phyloP scores from a whole-genome alignment of 208 protist species.

The Leptomonas seymouri region DNA sequence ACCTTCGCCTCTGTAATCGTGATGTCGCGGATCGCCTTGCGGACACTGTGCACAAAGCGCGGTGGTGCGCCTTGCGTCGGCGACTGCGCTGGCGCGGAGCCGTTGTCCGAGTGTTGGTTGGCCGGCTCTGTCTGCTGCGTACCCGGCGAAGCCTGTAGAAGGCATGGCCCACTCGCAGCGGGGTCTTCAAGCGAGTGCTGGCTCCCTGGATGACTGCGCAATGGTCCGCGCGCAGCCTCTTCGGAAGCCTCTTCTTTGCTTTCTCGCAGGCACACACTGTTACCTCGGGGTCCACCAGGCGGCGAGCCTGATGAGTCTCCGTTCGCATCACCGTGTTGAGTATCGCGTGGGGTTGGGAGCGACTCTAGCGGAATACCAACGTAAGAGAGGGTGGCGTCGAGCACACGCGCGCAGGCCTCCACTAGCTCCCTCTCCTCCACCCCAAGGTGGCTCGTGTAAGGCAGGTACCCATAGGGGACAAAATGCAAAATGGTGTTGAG shows the following conservation, averaged over 20 bases:
- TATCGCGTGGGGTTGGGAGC: background rate
- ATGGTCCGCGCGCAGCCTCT: background rate
- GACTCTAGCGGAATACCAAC: conserved; percentile 33
- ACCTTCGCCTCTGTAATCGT: conserved; percentile 73
- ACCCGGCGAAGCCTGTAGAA: background rate
- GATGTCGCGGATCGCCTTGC: conserved; percentile 62
- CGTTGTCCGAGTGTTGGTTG: conserved; percentile 11
- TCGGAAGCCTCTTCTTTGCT: background rate
- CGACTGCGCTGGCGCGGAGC: background rate
- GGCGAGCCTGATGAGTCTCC: background rate
- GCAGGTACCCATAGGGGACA: conserved; percentile 69
- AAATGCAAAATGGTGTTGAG: conserved; percentile 79
- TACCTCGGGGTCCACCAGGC: background rate
- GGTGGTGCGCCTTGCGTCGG: conserved; percentile 12
- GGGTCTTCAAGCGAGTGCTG: background rate
- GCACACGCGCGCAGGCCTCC: conserved; percentile 48
- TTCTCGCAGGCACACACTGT: background rate
- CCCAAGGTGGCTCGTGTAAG: conserved; percentile 79
- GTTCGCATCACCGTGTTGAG: background rate
- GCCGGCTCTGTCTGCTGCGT: background rate
- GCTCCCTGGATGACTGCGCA: background rate
- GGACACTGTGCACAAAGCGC: conserved; percentile 66
- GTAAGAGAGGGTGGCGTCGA: conserved; percentile 70
- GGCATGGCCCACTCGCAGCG: background rate
- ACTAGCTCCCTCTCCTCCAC: conserved; percentile 61